Evolutionary conservation across 352 stramenopile genomes (phyloP).

Genomic region (Pythium dissotocum): DNA sequence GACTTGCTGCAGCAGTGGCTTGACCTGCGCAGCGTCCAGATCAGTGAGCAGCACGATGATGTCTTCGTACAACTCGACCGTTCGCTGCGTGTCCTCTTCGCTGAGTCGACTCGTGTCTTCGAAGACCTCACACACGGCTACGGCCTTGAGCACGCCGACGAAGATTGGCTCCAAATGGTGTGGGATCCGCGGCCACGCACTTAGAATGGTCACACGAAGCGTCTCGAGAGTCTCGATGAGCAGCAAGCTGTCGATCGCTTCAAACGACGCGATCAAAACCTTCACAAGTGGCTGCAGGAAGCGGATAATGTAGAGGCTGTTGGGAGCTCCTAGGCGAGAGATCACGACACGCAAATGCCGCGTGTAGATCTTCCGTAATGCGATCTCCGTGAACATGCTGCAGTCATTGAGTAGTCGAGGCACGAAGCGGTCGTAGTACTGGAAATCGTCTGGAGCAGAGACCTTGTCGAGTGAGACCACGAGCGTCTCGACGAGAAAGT

Average conservation of each 20-base stretch:
- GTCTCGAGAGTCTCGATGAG: constrained; percentile 61
- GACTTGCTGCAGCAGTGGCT: constrained; percentile 21
- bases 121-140: constrained; percentile 68
- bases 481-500: constrained; percentile 61
- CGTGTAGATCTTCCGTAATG: constrained; percentile 58
- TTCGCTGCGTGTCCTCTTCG: constrained; percentile 23
- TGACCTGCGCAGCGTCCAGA: constrained; percentile 11
- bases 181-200: constrained; percentile 71
- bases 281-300: constrained; percentile 83
- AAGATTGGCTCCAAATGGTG: constrained; percentile 68
- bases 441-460: constrained; percentile 51
- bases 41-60: constrained; percentile 21
- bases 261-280: constrained; percentile 65
- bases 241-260: constrained; percentile 55
- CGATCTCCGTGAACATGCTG: constrained; percentile 62
- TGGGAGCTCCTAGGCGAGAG: constrained; percentile 50
- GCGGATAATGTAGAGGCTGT: constrained; percentile 68
- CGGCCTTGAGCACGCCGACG: constrained; percentile 65
- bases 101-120: constrained; percentile 28
- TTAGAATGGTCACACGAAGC: constrained; percentile 48
- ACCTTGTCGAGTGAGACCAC: constrained; percentile 59
- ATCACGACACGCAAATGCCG: constrained; percentile 50
- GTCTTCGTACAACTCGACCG: constrained; percentile 20
- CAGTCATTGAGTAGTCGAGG: constrained; percentile 64
- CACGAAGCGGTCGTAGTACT: constrained; percentile 67